Percentiles rank a stretch among this genome's conserved stretches.
phyloP scores from a whole-genome alignment of 2,329 filamentous ascomycete genomes.

The Penicillium sp. region DNA sequence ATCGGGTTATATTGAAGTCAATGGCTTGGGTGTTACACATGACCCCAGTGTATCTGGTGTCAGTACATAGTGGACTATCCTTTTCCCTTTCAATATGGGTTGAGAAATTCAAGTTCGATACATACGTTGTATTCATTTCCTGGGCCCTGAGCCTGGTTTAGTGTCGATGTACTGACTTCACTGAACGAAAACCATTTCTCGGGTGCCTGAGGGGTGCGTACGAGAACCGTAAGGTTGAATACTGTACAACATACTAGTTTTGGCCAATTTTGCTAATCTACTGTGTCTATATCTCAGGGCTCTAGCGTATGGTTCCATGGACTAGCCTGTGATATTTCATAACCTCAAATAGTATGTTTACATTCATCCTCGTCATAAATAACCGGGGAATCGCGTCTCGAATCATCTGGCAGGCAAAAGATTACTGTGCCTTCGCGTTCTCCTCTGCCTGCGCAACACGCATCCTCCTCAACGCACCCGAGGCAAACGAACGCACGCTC shows the following conservation, averaged over 20 bases:
- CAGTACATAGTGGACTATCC: not conserved
- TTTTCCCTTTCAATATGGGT: not conserved
- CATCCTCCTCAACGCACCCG: conserved; percentile 25
- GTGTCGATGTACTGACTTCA: no score
- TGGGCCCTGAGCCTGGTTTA: no score
- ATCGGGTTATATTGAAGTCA: not conserved
- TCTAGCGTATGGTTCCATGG: not conserved
- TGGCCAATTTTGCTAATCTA: no score
- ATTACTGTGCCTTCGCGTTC: not conserved
- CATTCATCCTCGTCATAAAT: not conserved
- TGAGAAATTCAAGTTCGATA: no score
- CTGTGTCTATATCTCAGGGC: not conserved
- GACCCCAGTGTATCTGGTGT: not conserved
- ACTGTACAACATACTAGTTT: no score
- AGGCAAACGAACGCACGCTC: conserved; percentile 28
- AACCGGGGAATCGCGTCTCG: not conserved
- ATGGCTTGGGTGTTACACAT: not conserved
- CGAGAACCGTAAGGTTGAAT: no score
- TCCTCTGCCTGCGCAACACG: conserved; percentile 22
- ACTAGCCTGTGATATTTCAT: not conserved
- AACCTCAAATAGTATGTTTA: not conserved
- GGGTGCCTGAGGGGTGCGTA: no score
- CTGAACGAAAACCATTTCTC: no score
- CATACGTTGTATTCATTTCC: no score
- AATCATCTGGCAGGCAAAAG: not conserved